Conservation (phyloP, 192 early-diverging fungal species). For the Linderina pennispora region DNA sequence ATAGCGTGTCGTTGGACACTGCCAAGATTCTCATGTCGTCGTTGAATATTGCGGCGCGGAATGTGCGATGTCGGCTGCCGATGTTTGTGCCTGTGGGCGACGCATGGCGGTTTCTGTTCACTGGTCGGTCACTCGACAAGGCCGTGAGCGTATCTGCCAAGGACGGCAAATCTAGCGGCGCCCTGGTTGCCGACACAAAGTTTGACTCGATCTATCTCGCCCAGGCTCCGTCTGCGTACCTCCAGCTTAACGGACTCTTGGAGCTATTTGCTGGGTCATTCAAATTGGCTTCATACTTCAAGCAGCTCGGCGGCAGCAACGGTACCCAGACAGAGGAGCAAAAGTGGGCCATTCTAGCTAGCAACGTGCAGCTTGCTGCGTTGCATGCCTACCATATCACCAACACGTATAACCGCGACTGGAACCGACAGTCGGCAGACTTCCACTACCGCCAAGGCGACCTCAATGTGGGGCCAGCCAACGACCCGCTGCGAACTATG, state of each 20-base stretch:
- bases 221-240: conserved; percentile 25
- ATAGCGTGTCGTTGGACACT: conserved; percentile 52
- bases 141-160: conserved; percentile 1
- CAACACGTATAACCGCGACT: conserved; percentile 37
- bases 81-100: conserved; percentile 53
- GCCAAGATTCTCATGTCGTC: conserved; percentile 59
- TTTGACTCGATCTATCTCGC: conserved; percentile 29
- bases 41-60: conserved; percentile 62
- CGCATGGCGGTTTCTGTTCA: conserved; percentile 39
- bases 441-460: conserved; percentile 33
- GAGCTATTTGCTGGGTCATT: conserved; percentile 34
- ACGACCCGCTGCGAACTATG: conserved; percentile 35
- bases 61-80: conserved; percentile 59
- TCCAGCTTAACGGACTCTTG: conserved; percentile 36
- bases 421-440: conserved; percentile 22
- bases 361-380: conserved; percentile 13
- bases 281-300: conserved; percentile 6
- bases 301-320: background rate
- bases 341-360: conserved; percentile 19
- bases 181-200: conserved; percentile 6
- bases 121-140: conserved; percentile 15
- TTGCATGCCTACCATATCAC: conserved; percentile 37
- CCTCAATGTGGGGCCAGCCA: conserved; percentile 39
- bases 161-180: too few species aligned
- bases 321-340: conserved; percentile 1